Percentiles rank a stretch among this genome's conserved stretches.
These are phyloP conservation scores for Paspalum vaginatum DNA, from an alignment of 176 grass and related monocot genomes.

Conservation along the genomic window DNA sequence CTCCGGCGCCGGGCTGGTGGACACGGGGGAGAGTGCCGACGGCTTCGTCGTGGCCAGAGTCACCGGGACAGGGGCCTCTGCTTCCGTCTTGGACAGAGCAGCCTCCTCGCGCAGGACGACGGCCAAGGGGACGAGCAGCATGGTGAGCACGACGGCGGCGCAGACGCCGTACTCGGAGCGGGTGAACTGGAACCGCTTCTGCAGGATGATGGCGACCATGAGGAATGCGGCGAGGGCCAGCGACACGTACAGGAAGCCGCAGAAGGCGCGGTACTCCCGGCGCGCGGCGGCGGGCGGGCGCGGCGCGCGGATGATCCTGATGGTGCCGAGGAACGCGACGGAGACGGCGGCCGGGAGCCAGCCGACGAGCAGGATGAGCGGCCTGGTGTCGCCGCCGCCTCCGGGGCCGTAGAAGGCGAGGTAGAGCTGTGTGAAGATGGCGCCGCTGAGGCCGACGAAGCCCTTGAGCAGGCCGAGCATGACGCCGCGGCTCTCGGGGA, in stretches of 20 bases:
- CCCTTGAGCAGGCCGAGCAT: constrained; percentile 86
- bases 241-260: constrained; percentile 34
- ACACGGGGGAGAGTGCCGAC: no score
- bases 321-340: constrained; percentile 36
- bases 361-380: constrained; percentile 51
- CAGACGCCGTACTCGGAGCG: constrained; percentile 26
- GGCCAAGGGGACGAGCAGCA: constrained; percentile 13
- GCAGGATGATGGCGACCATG: constrained; percentile 28
- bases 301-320: constrained; percentile 41
- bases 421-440: constrained; percentile 82
- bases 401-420: constrained; percentile 62
- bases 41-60: not conserved
- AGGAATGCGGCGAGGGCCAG: constrained; percentile 41
- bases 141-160: constrained; percentile 21
- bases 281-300: not conserved
- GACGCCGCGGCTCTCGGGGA: constrained; percentile 65
- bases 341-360: constrained; percentile 56
- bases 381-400: constrained; percentile 33
- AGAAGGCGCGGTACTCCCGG: constrained; percentile 29
- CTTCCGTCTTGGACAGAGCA: not conserved
- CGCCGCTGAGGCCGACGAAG: constrained; percentile 83
- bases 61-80: not conserved
- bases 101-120: constrained; percentile 36
- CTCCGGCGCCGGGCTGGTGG: no score
- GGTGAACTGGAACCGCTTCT: constrained; percentile 37